Conservation (phyloP, 768 basidiomycete species). For the Fistulinella prunicolor region DNA sequence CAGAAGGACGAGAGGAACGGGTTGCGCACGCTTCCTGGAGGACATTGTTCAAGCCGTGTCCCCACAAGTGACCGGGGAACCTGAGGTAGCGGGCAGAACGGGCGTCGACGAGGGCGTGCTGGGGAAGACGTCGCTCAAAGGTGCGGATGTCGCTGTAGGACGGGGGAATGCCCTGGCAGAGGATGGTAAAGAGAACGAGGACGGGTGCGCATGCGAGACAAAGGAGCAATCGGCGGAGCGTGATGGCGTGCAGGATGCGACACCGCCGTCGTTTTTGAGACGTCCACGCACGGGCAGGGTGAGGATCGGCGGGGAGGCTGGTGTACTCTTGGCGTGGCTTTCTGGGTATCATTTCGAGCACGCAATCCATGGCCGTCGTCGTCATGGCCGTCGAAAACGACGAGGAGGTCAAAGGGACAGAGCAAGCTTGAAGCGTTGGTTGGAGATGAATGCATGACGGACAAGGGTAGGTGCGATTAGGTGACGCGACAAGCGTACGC, state of each 20-base stretch:
- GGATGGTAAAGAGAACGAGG: slow-evolving; percentile 29
- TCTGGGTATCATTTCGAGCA: background rate
- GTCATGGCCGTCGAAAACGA: background rate
- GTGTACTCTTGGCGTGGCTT: slow-evolving; percentile 8
- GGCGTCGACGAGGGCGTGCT: slow-evolving; percentile 30
- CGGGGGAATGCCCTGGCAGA: slow-evolving; percentile 39
- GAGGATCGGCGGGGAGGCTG: slow-evolving; percentile 9
- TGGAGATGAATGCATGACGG: no score
- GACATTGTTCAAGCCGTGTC: slow-evolving; percentile 59
- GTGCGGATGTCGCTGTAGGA: slow-evolving; percentile 35
- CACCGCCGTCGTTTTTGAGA: slow-evolving; percentile 11
- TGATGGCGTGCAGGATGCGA: slow-evolving; percentile 13
- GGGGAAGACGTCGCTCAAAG: slow-evolving; percentile 38
- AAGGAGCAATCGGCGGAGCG: slow-evolving; percentile 30
- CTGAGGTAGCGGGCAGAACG: slow-evolving; percentile 37
- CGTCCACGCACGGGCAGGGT: background rate
- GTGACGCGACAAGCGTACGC: no score
- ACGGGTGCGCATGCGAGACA: slow-evolving; percentile 20
- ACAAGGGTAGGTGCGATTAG: no score
- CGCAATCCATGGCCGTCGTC: background rate
- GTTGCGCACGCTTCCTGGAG: slow-evolving; percentile 56
- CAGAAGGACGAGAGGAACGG: background rate
- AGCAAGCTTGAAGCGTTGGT: no score
- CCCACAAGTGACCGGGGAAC: slow-evolving; percentile 58
- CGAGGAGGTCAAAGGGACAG: background rate